A percentile compares a stretch with the other conserved stretches of the same genome.
These are phyloP conservation scores for Phytophthora ohioensis DNA, from an alignment of 352 stramenopile species.

Conservation along the genomic window DNA sequence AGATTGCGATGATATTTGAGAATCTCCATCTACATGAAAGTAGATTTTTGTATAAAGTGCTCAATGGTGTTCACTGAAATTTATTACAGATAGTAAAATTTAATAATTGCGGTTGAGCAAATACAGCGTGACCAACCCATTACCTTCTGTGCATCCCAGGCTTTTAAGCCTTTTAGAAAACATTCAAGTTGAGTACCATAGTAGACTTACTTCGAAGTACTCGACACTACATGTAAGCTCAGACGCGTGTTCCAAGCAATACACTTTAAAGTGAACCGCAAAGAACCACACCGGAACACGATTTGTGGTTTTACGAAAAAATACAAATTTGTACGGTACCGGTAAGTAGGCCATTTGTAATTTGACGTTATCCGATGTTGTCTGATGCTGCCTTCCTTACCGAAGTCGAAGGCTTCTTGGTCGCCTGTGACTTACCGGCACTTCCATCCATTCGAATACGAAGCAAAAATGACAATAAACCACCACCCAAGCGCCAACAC, in stretches of 20 bases:
- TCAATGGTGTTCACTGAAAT: too few relatives aligned
- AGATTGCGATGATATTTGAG: constrained; percentile 2
- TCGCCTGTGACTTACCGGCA: neutral
- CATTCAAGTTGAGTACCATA: too few relatives aligned
- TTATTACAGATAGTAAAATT: too few relatives aligned
- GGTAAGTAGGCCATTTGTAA: constrained; percentile 2
- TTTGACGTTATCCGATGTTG: constrained; percentile 9
- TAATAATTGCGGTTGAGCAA: too few relatives aligned
- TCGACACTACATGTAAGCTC: too few relatives aligned
- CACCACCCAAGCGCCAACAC: neutral
- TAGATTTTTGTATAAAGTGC: neutral
- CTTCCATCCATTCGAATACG: neutral
- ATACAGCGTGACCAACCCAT: too few relatives aligned
- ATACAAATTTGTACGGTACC: neutral
- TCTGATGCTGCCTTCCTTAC: constrained; percentile 21
- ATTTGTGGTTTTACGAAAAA: constrained; percentile 16
- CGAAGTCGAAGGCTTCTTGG: constrained; percentile 22
- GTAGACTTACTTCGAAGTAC: too few relatives aligned
- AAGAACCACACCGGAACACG: constrained; percentile 10
- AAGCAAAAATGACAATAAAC: neutral
- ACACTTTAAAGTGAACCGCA: neutral
- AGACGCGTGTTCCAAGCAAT: too few relatives aligned
- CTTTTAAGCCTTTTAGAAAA: too few relatives aligned
- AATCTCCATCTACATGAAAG: constrained; percentile 1
- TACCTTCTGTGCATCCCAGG: too few relatives aligned